Percentiles rank a stretch among this genome's conserved stretches.
These are phyloP conservation scores for Nissolia schottii DNA, from an alignment of 306 rosid species.

Conservation along the genomic window DNA sequence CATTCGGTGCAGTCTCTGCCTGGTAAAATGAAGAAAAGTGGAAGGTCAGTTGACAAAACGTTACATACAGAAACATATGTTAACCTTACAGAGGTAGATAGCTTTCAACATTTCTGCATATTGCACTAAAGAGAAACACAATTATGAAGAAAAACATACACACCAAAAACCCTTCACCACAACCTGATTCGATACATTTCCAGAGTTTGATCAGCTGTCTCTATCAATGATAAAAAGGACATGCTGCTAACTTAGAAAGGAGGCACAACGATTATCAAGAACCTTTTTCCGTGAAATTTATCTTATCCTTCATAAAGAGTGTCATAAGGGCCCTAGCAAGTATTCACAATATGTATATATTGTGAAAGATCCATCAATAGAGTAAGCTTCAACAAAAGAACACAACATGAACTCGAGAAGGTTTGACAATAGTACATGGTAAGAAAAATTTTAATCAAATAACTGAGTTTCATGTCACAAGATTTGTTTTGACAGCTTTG, in stretches of 20 bases:
- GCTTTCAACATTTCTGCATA: conserved; percentile 3
- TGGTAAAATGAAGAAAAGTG: conserved; percentile 23
- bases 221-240: background rate
- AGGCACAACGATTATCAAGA: background rate
- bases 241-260: background rate
- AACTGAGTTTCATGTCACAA: conserved; percentile 12
- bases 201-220: background rate
- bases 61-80: background rate
- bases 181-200: background rate
- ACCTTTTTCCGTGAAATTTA: background rate
- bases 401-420: background rate
- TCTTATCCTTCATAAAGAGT: background rate
- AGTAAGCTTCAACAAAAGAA: background rate
- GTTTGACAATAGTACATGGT: background rate
- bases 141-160: background rate
- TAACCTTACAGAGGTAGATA: background rate
- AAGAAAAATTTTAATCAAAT: background rate
- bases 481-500: background rate
- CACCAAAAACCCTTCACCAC: background rate
- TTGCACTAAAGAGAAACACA: conserved; percentile 4
- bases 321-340: background rate
- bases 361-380: background rate
- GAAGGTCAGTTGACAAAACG: conserved; percentile 6
- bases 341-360: background rate
- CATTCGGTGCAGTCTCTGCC: conserved; percentile 19